Percentiles rank a stretch among this genome's conserved stretches.
phyloP scores from a whole-genome alignment of 2,329 filamentous ascomycete genomes.

The Didymella arachidicola region DNA sequence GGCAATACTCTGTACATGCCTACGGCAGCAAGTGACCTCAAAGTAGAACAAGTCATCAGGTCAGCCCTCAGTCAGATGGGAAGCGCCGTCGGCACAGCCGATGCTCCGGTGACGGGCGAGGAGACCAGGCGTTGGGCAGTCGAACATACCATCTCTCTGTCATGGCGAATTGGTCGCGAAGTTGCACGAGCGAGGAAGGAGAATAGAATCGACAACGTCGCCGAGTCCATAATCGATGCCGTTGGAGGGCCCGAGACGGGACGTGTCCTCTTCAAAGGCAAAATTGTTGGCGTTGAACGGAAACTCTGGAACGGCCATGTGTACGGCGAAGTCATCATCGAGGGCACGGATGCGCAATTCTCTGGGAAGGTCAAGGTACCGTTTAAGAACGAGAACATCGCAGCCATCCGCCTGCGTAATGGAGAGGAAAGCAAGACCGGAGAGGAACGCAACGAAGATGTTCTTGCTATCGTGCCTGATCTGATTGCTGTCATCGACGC shows the following conservation, averaged over 20 bases:
- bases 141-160: conserved; percentile 50
- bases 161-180: conserved; percentile 51
- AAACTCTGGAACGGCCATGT: conserved; percentile 53
- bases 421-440: conserved; percentile 33
- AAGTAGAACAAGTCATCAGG: conserved; percentile 50
- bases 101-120: conserved; percentile 49
- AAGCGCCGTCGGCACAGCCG: conserved; percentile 46
- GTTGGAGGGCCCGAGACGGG: conserved; percentile 51
- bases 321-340: conserved; percentile 54
- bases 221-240: conserved; percentile 52
- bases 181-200: conserved; percentile 46
- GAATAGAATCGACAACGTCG: conserved; percentile 48
- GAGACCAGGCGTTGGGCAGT: conserved; percentile 51
- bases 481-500: conserved; percentile 60
- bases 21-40: conserved; percentile 48
- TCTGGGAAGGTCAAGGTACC: conserved; percentile 67
- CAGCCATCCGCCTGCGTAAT: conserved; percentile 54
- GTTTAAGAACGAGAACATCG: conserved; percentile 78
- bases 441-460: conserved; percentile 49
- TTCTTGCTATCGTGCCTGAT: conserved; percentile 60
- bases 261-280: conserved; percentile 55
- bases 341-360: conserved; percentile 38
- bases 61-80: conserved; percentile 50
- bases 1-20: conserved; percentile 53
- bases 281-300: conserved; percentile 55